Percentiles rank a stretch among this genome's conserved stretches.
phyloP scores from a whole-genome alignment of 164 flowering plant species.

The Akebia trifoliata region DNA sequence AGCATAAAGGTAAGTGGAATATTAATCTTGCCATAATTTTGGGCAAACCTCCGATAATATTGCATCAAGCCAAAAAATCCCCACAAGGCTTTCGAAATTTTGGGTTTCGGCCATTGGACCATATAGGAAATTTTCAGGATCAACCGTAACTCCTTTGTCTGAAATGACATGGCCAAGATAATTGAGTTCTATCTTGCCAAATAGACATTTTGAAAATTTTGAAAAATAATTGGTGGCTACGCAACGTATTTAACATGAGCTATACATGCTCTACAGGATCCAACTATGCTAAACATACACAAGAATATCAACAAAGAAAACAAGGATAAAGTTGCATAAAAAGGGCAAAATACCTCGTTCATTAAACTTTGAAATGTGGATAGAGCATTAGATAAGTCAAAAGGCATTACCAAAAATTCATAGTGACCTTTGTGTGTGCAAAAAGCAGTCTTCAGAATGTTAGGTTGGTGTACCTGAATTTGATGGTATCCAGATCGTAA shows the following conservation, averaged over 20 bases:
- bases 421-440: not conserved
- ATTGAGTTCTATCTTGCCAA: not conserved
- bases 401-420: not conserved
- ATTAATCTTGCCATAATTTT: not conserved
- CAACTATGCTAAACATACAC: not conserved
- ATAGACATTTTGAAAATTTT: not conserved
- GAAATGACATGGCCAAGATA: not conserved
- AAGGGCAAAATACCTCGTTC: not conserved
- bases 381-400: not conserved
- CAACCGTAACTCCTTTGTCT: not conserved
- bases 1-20: not conserved
- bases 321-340: not conserved
- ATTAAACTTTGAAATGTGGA: not conserved
- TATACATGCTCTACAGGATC: not conserved
- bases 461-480: not conserved
- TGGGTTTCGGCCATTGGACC: not conserved
- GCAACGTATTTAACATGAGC: not conserved
- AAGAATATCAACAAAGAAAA: not conserved
- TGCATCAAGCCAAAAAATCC: not conserved
- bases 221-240: not conserved
- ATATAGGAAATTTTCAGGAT: not conserved
- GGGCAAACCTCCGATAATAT: not conserved
- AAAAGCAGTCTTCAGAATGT: not conserved
- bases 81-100: not conserved
- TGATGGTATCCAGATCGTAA: slow-evolving; percentile 1